Percentiles rank a stretch among this genome's conserved stretches.
Conservation (phyloP, 805 yeast species). For the Suhomyces pyralidae region DNA sequence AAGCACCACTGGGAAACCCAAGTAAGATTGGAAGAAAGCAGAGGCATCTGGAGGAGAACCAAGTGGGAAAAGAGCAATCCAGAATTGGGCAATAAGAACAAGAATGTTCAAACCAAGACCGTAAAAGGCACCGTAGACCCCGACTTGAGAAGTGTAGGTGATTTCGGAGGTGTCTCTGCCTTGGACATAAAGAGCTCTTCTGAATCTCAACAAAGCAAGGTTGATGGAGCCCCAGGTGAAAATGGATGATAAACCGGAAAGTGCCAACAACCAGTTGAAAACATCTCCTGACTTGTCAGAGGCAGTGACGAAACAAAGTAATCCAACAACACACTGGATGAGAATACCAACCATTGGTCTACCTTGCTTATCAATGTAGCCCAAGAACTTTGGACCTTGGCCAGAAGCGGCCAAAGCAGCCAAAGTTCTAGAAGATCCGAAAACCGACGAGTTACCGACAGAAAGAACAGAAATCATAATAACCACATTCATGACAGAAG, state of each 20-base stretch:
- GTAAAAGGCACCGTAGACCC: slow-evolving; percentile 34
- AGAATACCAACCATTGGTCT: slow-evolving; percentile 71
- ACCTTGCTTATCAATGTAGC: slow-evolving; percentile 73
- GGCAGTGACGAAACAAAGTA: slow-evolving; percentile 62
- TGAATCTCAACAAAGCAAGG: slow-evolving; percentile 61
- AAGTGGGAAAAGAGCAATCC: slow-evolving; percentile 41
- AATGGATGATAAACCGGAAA: slow-evolving; percentile 73
- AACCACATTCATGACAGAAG: slow-evolving; percentile 68
- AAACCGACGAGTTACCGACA: slow-evolving; percentile 71
- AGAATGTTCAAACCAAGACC: slow-evolving; percentile 31
- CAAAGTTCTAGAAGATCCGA: slow-evolving; percentile 66
- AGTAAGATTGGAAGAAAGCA: slow-evolving; percentile 42
- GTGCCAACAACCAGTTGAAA: slow-evolving; percentile 73
- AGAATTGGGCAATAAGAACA: slow-evolving; percentile 41
- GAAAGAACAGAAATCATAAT: slow-evolving; percentile 66
- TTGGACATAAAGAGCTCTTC: slow-evolving; percentile 56
- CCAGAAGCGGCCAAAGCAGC: slow-evolving; percentile 67
- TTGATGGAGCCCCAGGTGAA: slow-evolving; percentile 79
- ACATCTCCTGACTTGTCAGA: slow-evolving; percentile 54
- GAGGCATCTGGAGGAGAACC: slow-evolving; percentile 33
- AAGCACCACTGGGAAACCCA: slow-evolving; percentile 47
- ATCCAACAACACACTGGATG: slow-evolving; percentile 52
- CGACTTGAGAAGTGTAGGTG: slow-evolving; percentile 36
- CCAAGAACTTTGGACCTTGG: slow-evolving; percentile 56
- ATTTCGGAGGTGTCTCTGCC: slow-evolving; percentile 37